A percentile compares a stretch with the other conserved stretches of the same genome.
phyloP scores from a whole-genome alignment of 192 early-diverging fungal species.

The Linnemannia schmuckeri region DNA sequence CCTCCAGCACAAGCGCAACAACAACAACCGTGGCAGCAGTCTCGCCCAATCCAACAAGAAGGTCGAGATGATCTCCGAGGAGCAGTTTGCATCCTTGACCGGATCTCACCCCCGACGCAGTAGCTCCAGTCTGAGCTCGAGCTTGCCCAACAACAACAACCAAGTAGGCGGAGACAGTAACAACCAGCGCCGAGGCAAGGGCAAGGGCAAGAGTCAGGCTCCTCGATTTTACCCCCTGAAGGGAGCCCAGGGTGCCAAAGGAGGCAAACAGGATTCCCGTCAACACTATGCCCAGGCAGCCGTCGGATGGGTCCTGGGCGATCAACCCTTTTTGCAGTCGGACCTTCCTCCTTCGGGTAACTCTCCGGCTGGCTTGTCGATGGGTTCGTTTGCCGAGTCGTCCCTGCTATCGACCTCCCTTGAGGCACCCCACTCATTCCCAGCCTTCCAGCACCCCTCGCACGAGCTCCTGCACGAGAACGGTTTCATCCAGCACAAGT shows the following conservation, averaged over 20 bases:
- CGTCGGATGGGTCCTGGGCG: conserved; percentile 83
- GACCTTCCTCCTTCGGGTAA: conserved; percentile 51
- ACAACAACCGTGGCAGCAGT: conserved; percentile 42
- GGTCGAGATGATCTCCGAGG: conserved; percentile 71
- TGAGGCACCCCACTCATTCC: conserved; percentile 71
- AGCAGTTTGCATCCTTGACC: conserved; percentile 69
- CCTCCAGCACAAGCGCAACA: conserved; percentile 66
- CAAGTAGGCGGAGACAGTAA: conserved; percentile 34
- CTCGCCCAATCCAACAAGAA: conserved; percentile 61
- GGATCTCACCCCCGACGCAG: neutral
- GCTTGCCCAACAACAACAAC: neutral
- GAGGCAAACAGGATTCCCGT: conserved; percentile 68
- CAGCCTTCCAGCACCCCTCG: conserved; percentile 87
- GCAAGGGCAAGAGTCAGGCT: conserved; percentile 62
- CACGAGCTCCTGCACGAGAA: conserved; percentile 96
- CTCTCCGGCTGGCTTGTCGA: conserved; percentile 52
- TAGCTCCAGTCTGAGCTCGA: conserved; percentile 10
- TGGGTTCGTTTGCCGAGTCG: conserved; percentile 35
- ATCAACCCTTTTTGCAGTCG: conserved; percentile 67
- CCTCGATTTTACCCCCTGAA: conserved; percentile 70
- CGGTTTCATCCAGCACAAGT: conserved; percentile 97
- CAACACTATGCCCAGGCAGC: conserved; percentile 78
- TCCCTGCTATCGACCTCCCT: conserved; percentile 60
- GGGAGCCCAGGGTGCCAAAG: conserved; percentile 45
- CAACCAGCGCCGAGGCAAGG: conserved; percentile 31